Evolutionary conservation across 2,329 filamentous ascomycete species (phyloP), one percentile per base, ranked within the genome.

Genomic region (Aspergillus puulaauensis): DNA sequence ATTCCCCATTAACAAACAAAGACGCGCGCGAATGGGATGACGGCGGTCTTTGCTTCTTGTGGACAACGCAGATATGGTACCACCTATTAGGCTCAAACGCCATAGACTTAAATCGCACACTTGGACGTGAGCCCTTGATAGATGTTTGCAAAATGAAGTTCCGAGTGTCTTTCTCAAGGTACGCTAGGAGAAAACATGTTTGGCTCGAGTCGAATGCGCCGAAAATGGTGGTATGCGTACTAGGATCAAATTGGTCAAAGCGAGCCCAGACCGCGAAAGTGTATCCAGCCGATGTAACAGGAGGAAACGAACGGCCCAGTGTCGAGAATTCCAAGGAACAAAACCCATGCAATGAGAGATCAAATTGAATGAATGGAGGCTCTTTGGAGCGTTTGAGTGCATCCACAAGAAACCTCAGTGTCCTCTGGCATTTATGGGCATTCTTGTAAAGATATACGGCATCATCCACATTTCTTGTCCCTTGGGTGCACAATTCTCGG

Each of bases 141-240:
- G 95, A 97, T 7, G 96, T 98, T 76, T 99, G 95, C 6, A 99
- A 80, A 64, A 99, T 99, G 64, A 99, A 90, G 75, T 96, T 95
- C 60, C 85, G 90, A 2, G 91, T 96, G 72, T 97, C 93, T 70
- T 89, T 92, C 72, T 99, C 96, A 40, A 99, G 82, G 70, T 99
- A 99, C 59, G 92, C 88, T 65, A 99, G 85, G 37, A 99, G 78
- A 69, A 99, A 99, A 74, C 95, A 99, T 5, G 90, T 91, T 73
- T 98, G 93, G 5, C 86, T 91, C 3, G 88, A 82, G 75, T 99
- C 95, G 73, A 96, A 98, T 8, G 95, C 91, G 24, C 95, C 95
- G 72, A 99, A 99, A 14, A 99, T 83, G 0, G 95, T 99, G 0
- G 95, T 99, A 73, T 99, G 95, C 15, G 90, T 87, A 46, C 85